Evolutionary conservation across 2,329 filamentous ascomycete species (phyloP), one percentile per base, ranked within the genome.

Genomic region (Colletotrichum echinochloae): DNA sequence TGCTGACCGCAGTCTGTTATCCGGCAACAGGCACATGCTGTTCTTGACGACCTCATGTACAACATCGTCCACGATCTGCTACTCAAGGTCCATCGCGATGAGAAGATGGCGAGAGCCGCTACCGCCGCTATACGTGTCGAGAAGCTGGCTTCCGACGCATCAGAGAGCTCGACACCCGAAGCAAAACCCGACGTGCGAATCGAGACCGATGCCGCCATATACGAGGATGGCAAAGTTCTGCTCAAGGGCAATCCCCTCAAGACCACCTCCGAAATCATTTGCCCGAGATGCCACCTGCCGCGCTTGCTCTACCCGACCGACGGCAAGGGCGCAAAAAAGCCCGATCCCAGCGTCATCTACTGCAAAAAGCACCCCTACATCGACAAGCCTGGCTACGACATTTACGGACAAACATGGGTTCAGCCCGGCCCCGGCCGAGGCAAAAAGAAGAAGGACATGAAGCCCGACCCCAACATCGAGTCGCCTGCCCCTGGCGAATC

Each of bases 351-450:
- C 73, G 84, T 90, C 74, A 89, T 91, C 74, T 95, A 94, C 84
- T 95, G 93, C 86, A 93, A 93, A 80, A 90, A 90, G 74, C 90
- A 92, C 71, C 92, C 92, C 0, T 95, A 92, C 83, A 92, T 94
- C 71, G 89, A 93, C 74, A 91, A 92, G 78, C 85, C 89, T 2
- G 92, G 92, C 71, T 92, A 90, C 81, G 92, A 95, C 79, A 93
- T 95, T 73, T 94, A 94, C 80, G 92, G 92, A 60, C 93, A 94
- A 80, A 93, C 91, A 35, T 95, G 93, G 87, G 90, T 93, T 18
- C 90, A 90, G 23, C 91, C 91, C 28, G 88, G 88, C 0, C 90
- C 90, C 28, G 90, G 90, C 18, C 87, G 91, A 71, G 92, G 92
- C 71, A 93, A 92, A 83, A 93, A 92, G 84, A 94, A 92, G 87